Conservation (phyloP, 495 filamentous ascomycete genomes). For the Penicillium dipodomyicola region DNA sequence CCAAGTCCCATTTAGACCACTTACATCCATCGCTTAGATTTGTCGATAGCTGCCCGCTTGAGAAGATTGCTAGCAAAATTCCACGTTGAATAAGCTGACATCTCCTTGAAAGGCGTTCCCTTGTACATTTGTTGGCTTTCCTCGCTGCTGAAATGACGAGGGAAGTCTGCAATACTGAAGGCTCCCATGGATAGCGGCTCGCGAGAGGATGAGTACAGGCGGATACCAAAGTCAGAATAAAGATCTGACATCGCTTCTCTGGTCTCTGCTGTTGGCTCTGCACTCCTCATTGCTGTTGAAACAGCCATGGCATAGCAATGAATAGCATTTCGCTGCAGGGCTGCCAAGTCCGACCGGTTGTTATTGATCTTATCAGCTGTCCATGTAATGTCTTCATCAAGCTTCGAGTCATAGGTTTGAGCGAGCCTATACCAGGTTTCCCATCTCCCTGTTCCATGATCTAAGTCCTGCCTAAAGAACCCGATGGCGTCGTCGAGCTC, state of each 20-base stretch:
- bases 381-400: conserved; percentile 93
- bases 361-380: conserved; percentile 95
- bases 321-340: conserved; percentile 77
- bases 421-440: conserved; percentile 94
- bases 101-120: conserved; percentile 65
- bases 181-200: conserved; percentile 89
- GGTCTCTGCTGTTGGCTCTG: conserved; percentile 61
- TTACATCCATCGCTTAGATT: conserved; percentile 82
- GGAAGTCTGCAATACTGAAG: conserved; percentile 70
- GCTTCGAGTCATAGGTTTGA: conserved; percentile 84
- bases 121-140: conserved; percentile 71
- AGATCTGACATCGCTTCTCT: conserved; percentile 71
- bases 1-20: conserved; percentile 27
- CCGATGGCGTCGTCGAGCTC: conserved; percentile 81
- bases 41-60: conserved; percentile 66
- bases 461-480: conserved; percentile 81
- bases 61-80: conserved; percentile 82
- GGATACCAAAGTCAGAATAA: conserved; percentile 84
- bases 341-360: conserved; percentile 68
- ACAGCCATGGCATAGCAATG: conserved; percentile 92
- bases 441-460: conserved; percentile 83
- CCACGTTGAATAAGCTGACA: conserved; percentile 77
- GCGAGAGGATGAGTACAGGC: conserved; percentile 86
- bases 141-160: conserved; percentile 70
- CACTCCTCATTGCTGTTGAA: conserved; percentile 64